A percentile compares a stretch with the other conserved stretches of the same genome.
Evolutionary conservation across 1,284 basidiomycete species (phyloP).

Genomic region (Puccinia coronata): DNA sequence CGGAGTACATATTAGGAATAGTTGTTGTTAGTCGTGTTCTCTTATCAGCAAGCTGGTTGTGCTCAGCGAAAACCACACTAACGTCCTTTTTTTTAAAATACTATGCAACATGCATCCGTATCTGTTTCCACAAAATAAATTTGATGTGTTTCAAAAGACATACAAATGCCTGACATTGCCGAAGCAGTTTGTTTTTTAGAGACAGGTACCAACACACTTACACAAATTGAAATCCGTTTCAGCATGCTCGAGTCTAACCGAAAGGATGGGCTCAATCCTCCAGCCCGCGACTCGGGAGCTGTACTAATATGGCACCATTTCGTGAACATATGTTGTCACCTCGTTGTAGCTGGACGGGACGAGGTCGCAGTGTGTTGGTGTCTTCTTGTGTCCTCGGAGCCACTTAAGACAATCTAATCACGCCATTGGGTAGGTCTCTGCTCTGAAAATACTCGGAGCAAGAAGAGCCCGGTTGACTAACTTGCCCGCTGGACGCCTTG

Average conservation of each 20-base stretch:
- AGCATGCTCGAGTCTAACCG: not conserved
- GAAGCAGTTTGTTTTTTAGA: not conserved
- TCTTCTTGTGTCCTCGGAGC: not conserved
- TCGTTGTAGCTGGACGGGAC: constrained; percentile 2
- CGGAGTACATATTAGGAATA: not conserved
- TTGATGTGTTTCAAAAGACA: constrained; percentile 7
- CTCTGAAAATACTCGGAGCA: constrained; percentile 3
- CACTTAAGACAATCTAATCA: constrained; percentile 15
- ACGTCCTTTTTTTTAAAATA: not conserved
- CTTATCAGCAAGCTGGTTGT: not conserved
- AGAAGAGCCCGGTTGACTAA: not conserved
- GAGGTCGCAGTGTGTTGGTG: constrained; percentile 13
- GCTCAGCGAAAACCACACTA: no score
- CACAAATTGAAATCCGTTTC: constrained; percentile 10
- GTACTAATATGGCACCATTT: constrained; percentile 41
- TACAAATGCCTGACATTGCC: not conserved
- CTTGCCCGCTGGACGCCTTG: not conserved
- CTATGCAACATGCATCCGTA: not conserved
- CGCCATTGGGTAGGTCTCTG: constrained; percentile 1
- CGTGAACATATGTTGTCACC: constrained; percentile 14
- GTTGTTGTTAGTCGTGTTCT: not conserved
- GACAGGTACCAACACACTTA: not conserved
- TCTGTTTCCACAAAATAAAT: not conserved
- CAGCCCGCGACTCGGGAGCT: no score
- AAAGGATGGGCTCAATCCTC: not conserved